Conservation (phyloP, 305 asterid genomes). For the Andrographis paniculata region DNA sequence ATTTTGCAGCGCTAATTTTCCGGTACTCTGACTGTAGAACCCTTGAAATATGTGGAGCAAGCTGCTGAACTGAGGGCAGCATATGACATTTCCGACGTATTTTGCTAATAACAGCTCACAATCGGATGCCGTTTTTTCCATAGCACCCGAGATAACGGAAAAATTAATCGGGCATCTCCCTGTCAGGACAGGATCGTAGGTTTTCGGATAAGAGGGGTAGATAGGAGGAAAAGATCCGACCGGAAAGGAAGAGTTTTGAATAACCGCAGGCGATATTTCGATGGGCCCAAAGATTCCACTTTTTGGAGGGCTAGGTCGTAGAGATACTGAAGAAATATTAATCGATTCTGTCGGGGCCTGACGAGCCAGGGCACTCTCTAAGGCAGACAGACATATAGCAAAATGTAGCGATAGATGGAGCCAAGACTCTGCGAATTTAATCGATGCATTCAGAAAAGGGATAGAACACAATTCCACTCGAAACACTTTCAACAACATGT, state of each 20-base stretch:
- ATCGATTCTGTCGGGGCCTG: constrained; percentile 27
- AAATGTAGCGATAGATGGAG: constrained; percentile 43
- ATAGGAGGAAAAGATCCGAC: constrained; percentile 77
- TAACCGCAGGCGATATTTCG: constrained; percentile 79
- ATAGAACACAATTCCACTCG: neutral
- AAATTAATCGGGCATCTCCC: constrained; percentile 93
- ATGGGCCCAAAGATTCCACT: constrained; percentile 71
- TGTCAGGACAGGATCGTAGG: constrained; percentile 79
- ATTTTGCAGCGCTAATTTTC: constrained; percentile 59
- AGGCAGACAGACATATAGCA: constrained; percentile 60
- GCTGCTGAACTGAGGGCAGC: constrained; percentile 95
- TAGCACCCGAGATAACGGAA: constrained; percentile 62
- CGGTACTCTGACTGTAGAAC: constrained; percentile 52
- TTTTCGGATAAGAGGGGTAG: constrained; percentile 77
- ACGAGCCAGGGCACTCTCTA: constrained; percentile 39
- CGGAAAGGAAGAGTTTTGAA: constrained; percentile 66
- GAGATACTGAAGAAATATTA: constrained; percentile 37
- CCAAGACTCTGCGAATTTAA: constrained; percentile 50
- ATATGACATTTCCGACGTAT: constrained; percentile 78
- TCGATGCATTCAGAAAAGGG: constrained; percentile 1
- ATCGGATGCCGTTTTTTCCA: constrained; percentile 86
- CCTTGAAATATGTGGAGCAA: constrained; percentile 95
- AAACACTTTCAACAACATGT: neutral
- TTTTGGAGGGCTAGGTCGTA: constrained; percentile 59
- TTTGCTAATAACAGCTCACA: constrained; percentile 70